These are phyloP conservation scores for Gossypium herbaceum DNA, from an alignment of 345 rosid species.

Conservation along the genomic window DNA sequence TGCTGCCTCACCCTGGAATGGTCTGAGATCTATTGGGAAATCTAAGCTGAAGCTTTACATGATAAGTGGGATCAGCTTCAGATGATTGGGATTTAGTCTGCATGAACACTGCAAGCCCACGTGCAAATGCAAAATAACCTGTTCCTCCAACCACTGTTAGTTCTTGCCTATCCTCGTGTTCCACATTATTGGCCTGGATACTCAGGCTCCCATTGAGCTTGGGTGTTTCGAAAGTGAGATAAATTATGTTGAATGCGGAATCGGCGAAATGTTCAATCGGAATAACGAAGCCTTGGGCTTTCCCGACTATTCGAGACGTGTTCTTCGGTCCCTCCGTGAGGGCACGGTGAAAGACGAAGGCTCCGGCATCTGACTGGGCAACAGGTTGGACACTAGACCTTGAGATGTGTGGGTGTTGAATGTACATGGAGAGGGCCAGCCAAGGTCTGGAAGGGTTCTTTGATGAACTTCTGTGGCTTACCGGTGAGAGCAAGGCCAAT, in stretches of 20 bases:
- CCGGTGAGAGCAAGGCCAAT: slow-evolving; percentile 53
- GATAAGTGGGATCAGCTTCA: slow-evolving; percentile 39
- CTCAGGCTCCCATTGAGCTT: slow-evolving; percentile 61
- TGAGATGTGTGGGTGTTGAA: slow-evolving; percentile 35
- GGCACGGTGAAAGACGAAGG: slow-evolving; percentile 53
- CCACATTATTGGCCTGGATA: slow-evolving; percentile 46
- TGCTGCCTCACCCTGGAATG: slow-evolving; percentile 40
- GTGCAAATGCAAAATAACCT: slow-evolving; percentile 74
- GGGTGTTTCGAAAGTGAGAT: slow-evolving; percentile 55
- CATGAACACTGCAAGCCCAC: slow-evolving; percentile 60
- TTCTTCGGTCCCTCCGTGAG: slow-evolving; percentile 68
- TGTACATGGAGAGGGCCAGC: slow-evolving; percentile 65
- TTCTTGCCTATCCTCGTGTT: slow-evolving; percentile 39
- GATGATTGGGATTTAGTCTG: slow-evolving; percentile 20
- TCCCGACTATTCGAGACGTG: slow-evolving; percentile 63
- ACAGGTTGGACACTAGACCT: not conserved
- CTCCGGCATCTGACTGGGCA: slow-evolving; percentile 29
- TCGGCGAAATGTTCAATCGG: slow-evolving; percentile 54
- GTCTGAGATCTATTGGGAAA: slow-evolving; percentile 50
- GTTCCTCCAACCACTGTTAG: slow-evolving; percentile 75
- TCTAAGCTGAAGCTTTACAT: slow-evolving; percentile 68
- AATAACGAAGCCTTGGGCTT: slow-evolving; percentile 76
- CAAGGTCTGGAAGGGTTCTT: slow-evolving; percentile 30
- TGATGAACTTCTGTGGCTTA: slow-evolving; percentile 27
- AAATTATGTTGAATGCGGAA: slow-evolving; percentile 64